A percentile compares a stretch with the other conserved stretches of the same genome.
Evolutionary conservation across 2,329 filamentous ascomycete species (phyloP).

Genomic region (Aspergillus flavus): DNA sequence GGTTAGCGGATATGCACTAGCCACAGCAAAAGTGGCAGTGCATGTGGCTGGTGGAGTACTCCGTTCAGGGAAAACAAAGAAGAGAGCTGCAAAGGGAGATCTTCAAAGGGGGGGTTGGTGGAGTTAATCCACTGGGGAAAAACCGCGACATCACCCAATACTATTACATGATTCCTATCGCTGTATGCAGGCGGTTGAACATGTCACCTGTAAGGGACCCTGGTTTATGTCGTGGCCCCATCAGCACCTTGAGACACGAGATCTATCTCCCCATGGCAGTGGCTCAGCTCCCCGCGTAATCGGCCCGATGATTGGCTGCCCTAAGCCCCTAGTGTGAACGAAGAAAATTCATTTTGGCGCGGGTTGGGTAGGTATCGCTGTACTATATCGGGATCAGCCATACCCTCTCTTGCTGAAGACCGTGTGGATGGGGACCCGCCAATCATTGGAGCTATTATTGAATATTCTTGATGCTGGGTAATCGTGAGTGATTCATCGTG

Average conservation of each 20-base stretch:
- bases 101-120: neutral
- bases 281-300: slow-evolving; percentile 11
- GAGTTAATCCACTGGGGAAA: neutral
- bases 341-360: neutral
- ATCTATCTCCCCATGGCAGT: slow-evolving; percentile 14
- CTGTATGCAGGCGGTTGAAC: slow-evolving; percentile 11
- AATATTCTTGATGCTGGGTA: neutral
- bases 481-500: neutral
- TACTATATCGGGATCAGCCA: slow-evolving; percentile 2
- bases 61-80: too few relatives aligned
- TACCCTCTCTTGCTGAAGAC: neutral
- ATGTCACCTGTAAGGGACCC: slow-evolving; percentile 21
- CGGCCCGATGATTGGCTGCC: slow-evolving; percentile 10
- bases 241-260: slow-evolving; percentile 18
- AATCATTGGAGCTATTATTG: slow-evolving; percentile 5
- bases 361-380: neutral
- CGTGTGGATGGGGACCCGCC: neutral
- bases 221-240: slow-evolving; percentile 9
- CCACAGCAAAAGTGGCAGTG: slow-evolving; percentile 5
- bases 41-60: slow-evolving; percentile 9
- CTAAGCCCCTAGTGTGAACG: neutral
- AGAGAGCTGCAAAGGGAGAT: neutral
- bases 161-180: slow-evolving; percentile 1
- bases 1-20: neutral
- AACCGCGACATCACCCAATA: neutral